These are phyloP conservation scores for Trypanosoma brucei DNA, from an alignment of 208 protist genomes.

Conservation along the genomic window DNA sequence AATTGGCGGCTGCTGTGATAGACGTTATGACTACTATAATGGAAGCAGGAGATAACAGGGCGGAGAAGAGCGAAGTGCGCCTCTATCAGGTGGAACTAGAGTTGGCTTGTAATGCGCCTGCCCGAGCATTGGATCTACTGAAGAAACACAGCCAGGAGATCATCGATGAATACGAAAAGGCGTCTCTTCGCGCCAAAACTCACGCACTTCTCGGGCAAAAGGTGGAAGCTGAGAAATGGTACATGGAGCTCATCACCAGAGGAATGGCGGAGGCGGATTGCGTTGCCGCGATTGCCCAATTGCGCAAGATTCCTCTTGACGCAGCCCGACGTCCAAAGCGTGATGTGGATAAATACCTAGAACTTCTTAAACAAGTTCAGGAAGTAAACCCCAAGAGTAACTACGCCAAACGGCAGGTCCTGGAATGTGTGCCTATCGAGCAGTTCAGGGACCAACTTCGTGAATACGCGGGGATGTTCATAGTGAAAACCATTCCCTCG, in stretches of 20 bases:
- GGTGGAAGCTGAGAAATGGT: slow-evolving; percentile 68
- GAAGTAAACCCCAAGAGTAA: slow-evolving; percentile 41
- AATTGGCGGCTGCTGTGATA: slow-evolving; percentile 68
- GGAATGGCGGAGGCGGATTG: slow-evolving; percentile 69
- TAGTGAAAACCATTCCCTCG: slow-evolving; percentile 91
- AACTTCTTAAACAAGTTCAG: slow-evolving; percentile 61
- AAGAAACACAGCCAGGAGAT: slow-evolving; percentile 73
- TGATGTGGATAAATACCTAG: slow-evolving; percentile 58
- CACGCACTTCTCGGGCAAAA: slow-evolving; percentile 72
- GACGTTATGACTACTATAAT: slow-evolving; percentile 79
- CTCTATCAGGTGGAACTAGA: slow-evolving; percentile 74
- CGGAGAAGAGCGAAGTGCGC: slow-evolving; percentile 74
- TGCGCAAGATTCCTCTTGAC: slow-evolving; percentile 78
- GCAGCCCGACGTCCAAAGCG: slow-evolving; percentile 38
- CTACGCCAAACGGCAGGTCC: slow-evolving; percentile 56
- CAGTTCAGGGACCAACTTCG: slow-evolving; percentile 51
- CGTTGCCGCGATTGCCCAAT: slow-evolving; percentile 70
- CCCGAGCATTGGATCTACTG: slow-evolving; percentile 69
- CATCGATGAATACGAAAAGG: slow-evolving; percentile 54
- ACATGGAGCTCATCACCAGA: slow-evolving; percentile 64
- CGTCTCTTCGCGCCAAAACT: slow-evolving; percentile 55
- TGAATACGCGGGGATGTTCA: slow-evolving; percentile 50
- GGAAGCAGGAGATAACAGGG: slow-evolving; percentile 57
- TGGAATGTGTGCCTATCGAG: slow-evolving; percentile 78
- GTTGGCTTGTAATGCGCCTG: slow-evolving; percentile 46